These are phyloP conservation scores for Seiridium cupressi DNA, from an alignment of 2,329 filamentous ascomycete species.

Conservation along the genomic window DNA sequence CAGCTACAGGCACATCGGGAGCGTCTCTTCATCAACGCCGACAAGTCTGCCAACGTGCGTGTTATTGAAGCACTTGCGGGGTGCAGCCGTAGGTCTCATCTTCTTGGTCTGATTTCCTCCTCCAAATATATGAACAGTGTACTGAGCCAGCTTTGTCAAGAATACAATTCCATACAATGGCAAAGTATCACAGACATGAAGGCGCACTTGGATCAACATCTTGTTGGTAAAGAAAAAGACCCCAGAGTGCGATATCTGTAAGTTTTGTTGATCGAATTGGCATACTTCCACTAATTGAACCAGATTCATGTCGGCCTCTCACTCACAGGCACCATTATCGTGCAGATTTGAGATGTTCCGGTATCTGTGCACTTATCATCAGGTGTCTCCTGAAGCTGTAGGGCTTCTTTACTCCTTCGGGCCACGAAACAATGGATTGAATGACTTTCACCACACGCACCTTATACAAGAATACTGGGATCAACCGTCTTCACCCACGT, in stretches of 20 bases:
- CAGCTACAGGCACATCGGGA: too few relatives aligned
- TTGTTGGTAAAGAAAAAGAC: not conserved
- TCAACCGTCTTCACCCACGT: not conserved
- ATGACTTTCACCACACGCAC: not conserved
- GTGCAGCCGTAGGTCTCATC: too few relatives aligned
- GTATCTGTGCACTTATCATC: not conserved
- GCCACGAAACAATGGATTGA: not conserved
- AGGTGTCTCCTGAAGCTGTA: not conserved
- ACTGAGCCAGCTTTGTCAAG: too few relatives aligned
- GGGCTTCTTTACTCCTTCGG: not conserved
- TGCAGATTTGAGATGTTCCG: not conserved
- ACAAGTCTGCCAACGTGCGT: too few relatives aligned
- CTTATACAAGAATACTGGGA: not conserved
- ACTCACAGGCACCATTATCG: not conserved
- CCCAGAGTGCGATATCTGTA: not conserved
- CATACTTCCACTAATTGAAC: not conserved
- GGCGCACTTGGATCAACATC: not conserved
- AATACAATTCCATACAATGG: too few relatives aligned
- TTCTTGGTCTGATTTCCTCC: too few relatives aligned
- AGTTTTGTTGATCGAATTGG: not conserved
- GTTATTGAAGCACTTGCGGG: too few relatives aligned
- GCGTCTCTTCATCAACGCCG: too few relatives aligned
- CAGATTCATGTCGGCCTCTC: not conserved
- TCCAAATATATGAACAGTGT: too few relatives aligned
- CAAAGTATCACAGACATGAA: too few relatives aligned